These are phyloP conservation scores for Schwanniomyces vanrijiae DNA, from an alignment of 805 yeast genomes.

Conservation along the genomic window DNA sequence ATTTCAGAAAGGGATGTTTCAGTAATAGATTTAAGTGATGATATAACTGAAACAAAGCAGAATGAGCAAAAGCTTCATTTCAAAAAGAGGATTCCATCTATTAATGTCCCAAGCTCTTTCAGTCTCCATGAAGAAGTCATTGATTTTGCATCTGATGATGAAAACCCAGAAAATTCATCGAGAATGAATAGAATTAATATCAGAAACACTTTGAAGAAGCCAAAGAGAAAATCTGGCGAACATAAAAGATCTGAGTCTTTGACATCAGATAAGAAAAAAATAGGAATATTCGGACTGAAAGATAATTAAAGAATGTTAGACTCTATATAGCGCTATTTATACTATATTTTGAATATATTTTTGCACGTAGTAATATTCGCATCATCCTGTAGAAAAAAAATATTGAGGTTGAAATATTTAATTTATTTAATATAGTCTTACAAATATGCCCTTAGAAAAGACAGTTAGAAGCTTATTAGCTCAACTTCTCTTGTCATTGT, in stretches of 20 bases:
- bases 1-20: conserved; percentile 4
- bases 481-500: conserved; percentile 7
- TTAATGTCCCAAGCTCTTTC: conserved; percentile 27
- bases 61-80: conserved; percentile 23
- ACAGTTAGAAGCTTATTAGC: conserved; percentile 4
- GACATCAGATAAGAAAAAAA: conserved; percentile 14
- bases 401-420: background rate
- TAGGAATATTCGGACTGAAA: background rate
- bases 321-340: background rate
- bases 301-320: background rate
- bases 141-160: conserved; percentile 48
- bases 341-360: background rate
- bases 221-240: conserved; percentile 31
- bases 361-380: background rate
- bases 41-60: conserved; percentile 7
- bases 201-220: conserved; percentile 35
- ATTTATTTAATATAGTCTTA: background rate
- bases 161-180: conserved; percentile 34
- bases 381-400: conserved; percentile 2
- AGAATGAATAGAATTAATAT: conserved; percentile 41
- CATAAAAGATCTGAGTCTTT: conserved; percentile 28
- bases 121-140: conserved; percentile 43
- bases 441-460: background rate
- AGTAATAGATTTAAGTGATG: conserved; percentile 24
- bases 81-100: conserved; percentile 31